Evolutionary conservation across 768 basidiomycete species (phyloP).

Genomic region (Termitomyces sp.): DNA sequence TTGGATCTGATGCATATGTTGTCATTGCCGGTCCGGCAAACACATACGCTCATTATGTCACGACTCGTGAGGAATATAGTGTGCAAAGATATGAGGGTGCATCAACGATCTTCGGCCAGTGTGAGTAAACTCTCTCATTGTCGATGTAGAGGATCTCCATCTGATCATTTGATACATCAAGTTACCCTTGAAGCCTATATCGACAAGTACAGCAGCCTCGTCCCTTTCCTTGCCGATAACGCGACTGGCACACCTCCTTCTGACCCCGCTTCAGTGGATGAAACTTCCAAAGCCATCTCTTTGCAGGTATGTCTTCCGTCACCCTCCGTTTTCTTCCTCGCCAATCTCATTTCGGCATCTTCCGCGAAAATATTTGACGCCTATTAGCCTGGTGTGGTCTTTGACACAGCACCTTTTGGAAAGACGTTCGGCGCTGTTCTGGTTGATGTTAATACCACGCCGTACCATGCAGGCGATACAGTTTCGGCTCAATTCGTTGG

Average conservation of each 20-base stretch:
- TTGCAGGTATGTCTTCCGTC: conserved; percentile 42
- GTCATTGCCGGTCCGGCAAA: conserved; percentile 82
- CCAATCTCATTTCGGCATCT: not conserved
- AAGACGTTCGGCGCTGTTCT: conserved; percentile 62
- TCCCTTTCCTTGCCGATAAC: conserved; percentile 55
- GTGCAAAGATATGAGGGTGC: conserved; percentile 81
- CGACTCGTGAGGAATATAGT: conserved; percentile 70
- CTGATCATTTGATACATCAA: conserved; percentile 21
- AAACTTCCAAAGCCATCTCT: conserved; percentile 64
- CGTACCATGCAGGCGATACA: conserved; percentile 55
- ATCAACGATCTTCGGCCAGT: conserved; percentile 72
- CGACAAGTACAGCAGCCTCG: conserved; percentile 66
- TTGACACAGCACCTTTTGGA: conserved; percentile 54
- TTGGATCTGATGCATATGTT: conserved; percentile 69
- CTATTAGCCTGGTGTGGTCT: conserved; percentile 54
- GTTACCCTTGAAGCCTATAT: conserved; percentile 81
- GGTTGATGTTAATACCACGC: conserved; percentile 44
- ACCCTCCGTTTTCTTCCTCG: not conserved
- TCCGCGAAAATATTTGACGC: not conserved
- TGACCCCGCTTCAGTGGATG: conserved; percentile 62
- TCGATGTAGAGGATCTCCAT: not conserved
- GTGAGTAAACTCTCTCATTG: conserved; percentile 35
- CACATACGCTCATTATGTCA: conserved; percentile 72
- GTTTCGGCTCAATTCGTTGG: conserved; percentile 67
- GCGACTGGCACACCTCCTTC: conserved; percentile 49